Conservation (phyloP, 208 protist species). For the Porcisia hertigi region DNA sequence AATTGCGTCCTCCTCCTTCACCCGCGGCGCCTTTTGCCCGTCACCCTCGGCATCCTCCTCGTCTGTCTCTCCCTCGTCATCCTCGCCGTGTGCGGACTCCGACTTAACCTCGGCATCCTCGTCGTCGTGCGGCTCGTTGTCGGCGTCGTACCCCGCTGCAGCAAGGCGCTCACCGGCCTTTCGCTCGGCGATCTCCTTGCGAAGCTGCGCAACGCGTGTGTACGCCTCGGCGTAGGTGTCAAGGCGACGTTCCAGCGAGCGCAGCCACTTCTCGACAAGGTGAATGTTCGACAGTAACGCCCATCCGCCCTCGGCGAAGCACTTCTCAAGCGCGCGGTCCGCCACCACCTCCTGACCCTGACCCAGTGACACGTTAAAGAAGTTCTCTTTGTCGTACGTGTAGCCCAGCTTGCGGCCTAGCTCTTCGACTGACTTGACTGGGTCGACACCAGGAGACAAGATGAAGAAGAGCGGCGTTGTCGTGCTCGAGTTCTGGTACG, state of each 20-base stretch:
- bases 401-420: constrained; percentile 95
- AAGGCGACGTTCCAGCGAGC: constrained; percentile 96
- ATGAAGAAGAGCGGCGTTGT: constrained; percentile 99
- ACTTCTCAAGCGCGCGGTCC: constrained; percentile 94
- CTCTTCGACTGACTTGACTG: constrained; percentile 94
- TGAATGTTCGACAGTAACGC: constrained; percentile 99
- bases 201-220: constrained; percentile 88
- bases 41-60: constrained; percentile 20
- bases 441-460: constrained; percentile 98
- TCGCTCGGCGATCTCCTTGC: constrained; percentile 83
- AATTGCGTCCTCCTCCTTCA: constrained; percentile 36
- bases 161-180: constrained; percentile 60
- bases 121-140: constrained; percentile 17
- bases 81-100: constrained; percentile 5
- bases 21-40: constrained; percentile 19
- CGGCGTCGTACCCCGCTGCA: constrained; percentile 10
- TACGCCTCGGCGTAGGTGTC: constrained; percentile 93
- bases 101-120: constrained; percentile 5
- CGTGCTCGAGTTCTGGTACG: constrained; percentile 94
- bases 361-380: constrained; percentile 97
- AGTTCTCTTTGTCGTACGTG: constrained; percentile 94
- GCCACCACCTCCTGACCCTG: constrained; percentile 98
- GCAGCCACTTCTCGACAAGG: constrained; percentile 96
- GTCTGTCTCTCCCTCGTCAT: constrained; percentile 20
- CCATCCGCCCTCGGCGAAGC: constrained; percentile 94